Base-by-base conservation (phyloP, 2,329 filamentous ascomycete genomes). In the Ophiostoma triangulosporum region DNA sequence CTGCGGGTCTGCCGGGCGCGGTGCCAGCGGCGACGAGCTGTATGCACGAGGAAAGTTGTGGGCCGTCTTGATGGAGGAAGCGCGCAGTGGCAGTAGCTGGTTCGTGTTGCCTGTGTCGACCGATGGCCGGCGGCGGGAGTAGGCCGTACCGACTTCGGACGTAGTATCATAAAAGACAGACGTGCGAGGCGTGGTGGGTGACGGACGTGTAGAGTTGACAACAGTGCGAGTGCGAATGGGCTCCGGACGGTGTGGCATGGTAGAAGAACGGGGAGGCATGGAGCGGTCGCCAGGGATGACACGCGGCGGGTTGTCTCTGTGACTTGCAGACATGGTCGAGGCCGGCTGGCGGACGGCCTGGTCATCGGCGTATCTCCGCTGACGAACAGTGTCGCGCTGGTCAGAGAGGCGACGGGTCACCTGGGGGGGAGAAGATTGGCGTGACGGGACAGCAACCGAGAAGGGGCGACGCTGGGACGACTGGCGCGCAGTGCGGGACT, bases 21-120 rank as follows among this genome's bases (percentile, higher is more conserved):
- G 72, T 9, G 75, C 77, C 50, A 84, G 67, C 2, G 81, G 80
- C 1, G 80, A 83, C 2, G 81, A 80, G 63, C 76, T 77, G 60
- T 77, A 80, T 0, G 70, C 69, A 15, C 72, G 69, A 26, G 68
- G 61, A 48, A 70, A 66, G n/a, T 63, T 66, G 45, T 69, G 65
- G 4, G 68, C 54, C 20, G 67, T 66, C 60, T 74, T 76, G 56
- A 73, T 69, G 0, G 70, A 68, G 2, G 73, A 64, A 20, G 69
- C 64, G 26, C 76, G 71, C n/a, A 67, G 64, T 9, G 69, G 65
- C 6, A 67, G 57, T 4, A 65, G 62, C 3, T 65, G 63, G 6
- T 50, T 33, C 4, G 67, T 63, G 57, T 68, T 69, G 51, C 22
- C 32, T 1, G 65, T 75, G 1, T 74, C 69, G n/a, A 78, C 65